Evolutionary conservation across 73 alveolate genomes (phyloP), one percentile per base, ranked within the genome.

Genomic region (Blepharisma japonicum): DNA sequence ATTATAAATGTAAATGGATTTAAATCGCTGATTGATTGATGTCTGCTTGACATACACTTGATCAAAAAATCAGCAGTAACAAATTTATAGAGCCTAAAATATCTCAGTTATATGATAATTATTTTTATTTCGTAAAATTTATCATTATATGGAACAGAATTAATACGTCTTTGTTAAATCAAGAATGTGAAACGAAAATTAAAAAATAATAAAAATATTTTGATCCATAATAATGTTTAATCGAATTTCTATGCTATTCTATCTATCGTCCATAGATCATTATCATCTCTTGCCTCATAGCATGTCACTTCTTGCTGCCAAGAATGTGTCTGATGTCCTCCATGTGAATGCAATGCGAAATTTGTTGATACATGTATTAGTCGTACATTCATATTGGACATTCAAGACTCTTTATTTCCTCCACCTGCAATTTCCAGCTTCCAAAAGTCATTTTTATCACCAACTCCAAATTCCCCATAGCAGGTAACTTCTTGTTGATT

Each of bases 381-480:
- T 51, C 4, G 0, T 14, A 51, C n/a, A 0, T 4, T 51, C 66
- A 14, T 51, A 11, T 51, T 18, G 21, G 21, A 11, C 21, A 11
- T 51, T 4, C 66, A 51, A 51, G 66, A 4, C n/a, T 51, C 27
- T 51, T 18, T 18, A 51, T 3, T 11, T 4, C 4, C 27, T 4
- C 77, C 76, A 47, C 80, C 74, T 56, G 82, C 81, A 49, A 88
- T 77, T 55, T 86, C 94, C 0, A 86, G 32, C 45, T 50, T 49
- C 89, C 89, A 86, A 53, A 76, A 56, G 68, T 86, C 94, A 4
- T 38, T 56, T 1, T 83, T 77, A 50, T 86, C 94, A 2, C 94
- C 94, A 27, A 51, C 87, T 77, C 94, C 94, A 38, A 21, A 14
- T 39, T 86, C 55, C 14, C 94, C 94, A 82, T 4, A 82, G 39